Evolutionary conservation across 2,329 filamentous ascomycete genomes (phyloP), one percentile per base, ranked within the genome.

Genomic region (Pyrenochaeta sp.): DNA sequence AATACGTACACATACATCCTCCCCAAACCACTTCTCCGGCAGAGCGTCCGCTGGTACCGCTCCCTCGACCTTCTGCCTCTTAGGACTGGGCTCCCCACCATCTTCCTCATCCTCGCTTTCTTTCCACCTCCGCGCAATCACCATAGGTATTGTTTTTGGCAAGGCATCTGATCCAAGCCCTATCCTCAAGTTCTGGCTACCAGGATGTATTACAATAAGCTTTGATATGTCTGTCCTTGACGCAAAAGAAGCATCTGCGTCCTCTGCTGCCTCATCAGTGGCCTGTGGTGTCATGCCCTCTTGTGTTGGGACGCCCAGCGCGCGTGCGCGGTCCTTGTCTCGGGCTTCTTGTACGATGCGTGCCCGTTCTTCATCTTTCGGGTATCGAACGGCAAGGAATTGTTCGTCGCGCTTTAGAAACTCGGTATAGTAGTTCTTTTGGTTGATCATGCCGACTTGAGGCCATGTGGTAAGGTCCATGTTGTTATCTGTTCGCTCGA

Each of bases 361-460:
- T 62, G 95, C 93, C 65, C 92, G 86, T 50, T 88, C 90, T 68
- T 94, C 92, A 77, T 99, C 95, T 78, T 89, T 90, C 71, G 96
- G 92, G 15, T 96, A 86, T 71, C 95, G 89, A 54, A 94, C 87
- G 12, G 94, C 92, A 34, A 99, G 88, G 58, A 96, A 89, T 80
- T 99, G 95, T 72, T 98, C 95, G 82, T 99, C 95, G 72, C 94
- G 90, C 82, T 99, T 99, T 80, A 99, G 91, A 71, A 97, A 99
- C 75, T 99, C 95, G 60, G 93, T 97, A 61, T 73, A 76, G 79
- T 99, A 99, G 79, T 99, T 99, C 83, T 99, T 99, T 79, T 99
- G 95, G 77, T 99, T 99, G 80, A 99, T 99, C 71, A 95, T 92
- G 43, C 87, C 85, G 56, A 97, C 89, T 73, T 95, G 90, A 9